These are phyloP conservation scores for Penicillium paradoxum DNA, from an alignment of 495 filamentous ascomycete genomes.

Conservation along the genomic window DNA sequence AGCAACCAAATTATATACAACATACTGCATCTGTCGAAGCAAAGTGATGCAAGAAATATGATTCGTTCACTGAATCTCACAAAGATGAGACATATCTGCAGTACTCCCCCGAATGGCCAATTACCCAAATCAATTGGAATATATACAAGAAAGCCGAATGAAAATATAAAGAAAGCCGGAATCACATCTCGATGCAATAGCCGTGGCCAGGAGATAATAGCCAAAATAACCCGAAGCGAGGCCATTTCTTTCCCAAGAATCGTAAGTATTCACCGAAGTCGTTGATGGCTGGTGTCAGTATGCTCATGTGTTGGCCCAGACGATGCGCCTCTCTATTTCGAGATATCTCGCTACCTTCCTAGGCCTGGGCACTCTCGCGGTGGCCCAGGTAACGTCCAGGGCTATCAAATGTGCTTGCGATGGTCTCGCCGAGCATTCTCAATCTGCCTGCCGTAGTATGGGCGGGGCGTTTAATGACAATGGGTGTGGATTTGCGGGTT, in stretches of 20 bases:
- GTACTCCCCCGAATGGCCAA: neutral
- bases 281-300: neutral
- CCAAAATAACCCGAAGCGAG: neutral
- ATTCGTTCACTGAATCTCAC: neutral
- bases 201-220: neutral
- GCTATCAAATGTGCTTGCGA: constrained; percentile 5
- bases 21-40: neutral
- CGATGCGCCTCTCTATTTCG: neutral
- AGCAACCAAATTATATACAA: neutral
- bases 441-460: neutral
- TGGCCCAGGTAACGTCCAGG: neutral
- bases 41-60: neutral
- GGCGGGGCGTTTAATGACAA: constrained; percentile 8
- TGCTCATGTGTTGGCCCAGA: neutral
- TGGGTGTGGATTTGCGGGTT: constrained; percentile 15
- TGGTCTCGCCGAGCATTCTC: neutral
- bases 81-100: neutral
- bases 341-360: neutral
- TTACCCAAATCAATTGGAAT: neutral
- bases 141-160: neutral
- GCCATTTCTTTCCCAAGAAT: neutral
- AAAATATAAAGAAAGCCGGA: neutral
- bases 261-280: neutral
- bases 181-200: neutral
- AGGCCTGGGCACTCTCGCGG: neutral